A percentile compares a stretch with the other conserved stretches of the same genome.
These are phyloP conservation scores for Penicillium odoratum DNA, from an alignment of 495 filamentous ascomycete genomes.

Conservation along the genomic window DNA sequence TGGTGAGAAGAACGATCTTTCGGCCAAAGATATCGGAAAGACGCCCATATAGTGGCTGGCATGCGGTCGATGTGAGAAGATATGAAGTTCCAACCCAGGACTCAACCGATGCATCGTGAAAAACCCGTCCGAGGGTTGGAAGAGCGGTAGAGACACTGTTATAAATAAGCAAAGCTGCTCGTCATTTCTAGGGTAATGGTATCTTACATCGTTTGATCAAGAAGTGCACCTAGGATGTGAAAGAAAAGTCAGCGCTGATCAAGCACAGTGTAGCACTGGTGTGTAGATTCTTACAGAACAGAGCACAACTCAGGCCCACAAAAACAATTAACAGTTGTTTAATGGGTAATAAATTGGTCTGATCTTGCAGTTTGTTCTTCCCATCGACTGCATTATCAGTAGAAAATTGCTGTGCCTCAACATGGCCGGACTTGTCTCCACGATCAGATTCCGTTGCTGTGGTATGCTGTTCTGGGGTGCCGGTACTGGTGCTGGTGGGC, in stretches of 20 bases:
- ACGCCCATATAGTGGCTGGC: slow-evolving; percentile 10
- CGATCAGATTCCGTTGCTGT: background rate
- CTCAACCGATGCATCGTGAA: slow-evolving; percentile 4
- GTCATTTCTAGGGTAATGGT: background rate
- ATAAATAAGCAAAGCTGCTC: background rate
- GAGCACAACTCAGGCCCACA: slow-evolving; percentile 8
- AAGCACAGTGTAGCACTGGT: background rate
- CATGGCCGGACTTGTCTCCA: background rate
- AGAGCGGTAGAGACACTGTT: slow-evolving; percentile 9
- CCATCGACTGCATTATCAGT: background rate
- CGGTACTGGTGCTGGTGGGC: background rate
- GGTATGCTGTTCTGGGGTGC: background rate
- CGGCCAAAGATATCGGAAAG: slow-evolving; percentile 11
- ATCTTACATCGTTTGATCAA: slow-evolving; percentile 10
- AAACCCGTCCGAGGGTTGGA: slow-evolving; percentile 7
- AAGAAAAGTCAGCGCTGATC: background rate
- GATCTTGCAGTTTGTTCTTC: slow-evolving; percentile 8
- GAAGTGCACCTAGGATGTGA: slow-evolving; percentile 3
- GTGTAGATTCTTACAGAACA: slow-evolving; percentile 4
- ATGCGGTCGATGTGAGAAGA: slow-evolving; percentile 7
- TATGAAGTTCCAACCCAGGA: slow-evolving; percentile 11
- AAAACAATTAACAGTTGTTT: slow-evolving; percentile 8
- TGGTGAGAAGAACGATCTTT: slow-evolving; percentile 5
- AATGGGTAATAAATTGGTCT: slow-evolving; percentile 4
- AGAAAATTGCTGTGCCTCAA: background rate